Evolutionary conservation across 1,139 yeast species (phyloP).

Genomic region (Nematodospora anomalae): DNA sequence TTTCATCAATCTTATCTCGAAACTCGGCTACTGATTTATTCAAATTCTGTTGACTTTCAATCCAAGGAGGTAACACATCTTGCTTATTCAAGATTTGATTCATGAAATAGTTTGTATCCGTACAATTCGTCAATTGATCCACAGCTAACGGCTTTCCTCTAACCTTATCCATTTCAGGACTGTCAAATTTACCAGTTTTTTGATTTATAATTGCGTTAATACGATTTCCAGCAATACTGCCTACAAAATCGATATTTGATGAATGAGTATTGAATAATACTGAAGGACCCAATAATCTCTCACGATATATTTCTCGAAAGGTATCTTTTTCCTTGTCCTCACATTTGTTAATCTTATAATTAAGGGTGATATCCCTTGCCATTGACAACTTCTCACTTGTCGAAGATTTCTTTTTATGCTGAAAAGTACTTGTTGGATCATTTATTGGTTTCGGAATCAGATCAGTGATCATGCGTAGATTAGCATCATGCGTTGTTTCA

Average conservation of each 20-base stretch:
- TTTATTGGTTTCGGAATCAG: conserved; percentile 48
- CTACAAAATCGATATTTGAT: conserved; percentile 46
- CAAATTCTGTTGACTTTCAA: conserved; percentile 70
- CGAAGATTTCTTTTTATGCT: conserved; percentile 16
- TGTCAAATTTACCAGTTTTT: conserved; percentile 58
- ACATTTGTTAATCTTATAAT: conserved; percentile 50
- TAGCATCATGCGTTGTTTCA: conserved; percentile 53
- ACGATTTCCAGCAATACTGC: conserved; percentile 68
- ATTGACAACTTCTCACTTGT: conserved; percentile 43
- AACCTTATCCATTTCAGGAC: conserved; percentile 44
- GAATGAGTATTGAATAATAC: conserved; percentile 42
- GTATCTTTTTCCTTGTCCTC: conserved; percentile 43
- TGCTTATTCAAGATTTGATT: conserved; percentile 66
- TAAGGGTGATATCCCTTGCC: conserved; percentile 68
- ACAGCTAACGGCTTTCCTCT: conserved; percentile 62
- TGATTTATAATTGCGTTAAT: conserved; percentile 72
- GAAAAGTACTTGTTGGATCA: conserved; percentile 14
- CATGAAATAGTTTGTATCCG: conserved; percentile 44
- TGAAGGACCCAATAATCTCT: conserved; percentile 60
- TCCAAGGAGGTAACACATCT: conserved; percentile 86
- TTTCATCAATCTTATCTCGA: conserved; percentile 41
- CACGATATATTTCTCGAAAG: conserved; percentile 63
- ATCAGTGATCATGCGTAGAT: conserved; percentile 65
- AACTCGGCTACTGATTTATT: conserved; percentile 47
- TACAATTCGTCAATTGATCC: conserved; percentile 60